These are phyloP conservation scores for Tieghemostelium lacteum DNA, from an alignment of 78 protist genomes.

Conservation along the genomic window DNA sequence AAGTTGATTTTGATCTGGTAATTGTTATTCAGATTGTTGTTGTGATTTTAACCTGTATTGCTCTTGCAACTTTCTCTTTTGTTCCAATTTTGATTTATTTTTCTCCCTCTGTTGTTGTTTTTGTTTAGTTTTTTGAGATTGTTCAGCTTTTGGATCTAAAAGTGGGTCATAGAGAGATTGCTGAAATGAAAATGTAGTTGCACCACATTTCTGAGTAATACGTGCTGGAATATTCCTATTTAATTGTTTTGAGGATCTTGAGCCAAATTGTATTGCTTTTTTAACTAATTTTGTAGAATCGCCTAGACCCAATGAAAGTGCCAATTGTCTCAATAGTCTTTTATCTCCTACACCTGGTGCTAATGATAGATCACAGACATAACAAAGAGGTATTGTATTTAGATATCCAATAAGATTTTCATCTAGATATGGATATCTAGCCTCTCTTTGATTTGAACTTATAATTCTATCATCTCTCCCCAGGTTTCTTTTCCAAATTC, in stretches of 20 bases:
- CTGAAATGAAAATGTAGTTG: slow-evolving; percentile 23
- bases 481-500: slow-evolving; percentile 89
- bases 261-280: slow-evolving; percentile 91
- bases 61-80: no score
- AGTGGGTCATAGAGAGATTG: slow-evolving; percentile 48
- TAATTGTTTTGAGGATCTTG: slow-evolving; percentile 61
- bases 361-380: slow-evolving; percentile 65
- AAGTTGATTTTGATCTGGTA: no score
- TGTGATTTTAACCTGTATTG: no score
- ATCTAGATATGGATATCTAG: slow-evolving; percentile 90
- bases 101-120: no score
- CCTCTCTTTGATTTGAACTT: slow-evolving; percentile 88
- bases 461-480: slow-evolving; percentile 95
- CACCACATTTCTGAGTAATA: slow-evolving; percentile 64
- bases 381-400: slow-evolving; percentile 18
- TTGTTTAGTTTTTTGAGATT: slow-evolving; percentile 1
- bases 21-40: no score
- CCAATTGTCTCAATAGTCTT: slow-evolving; percentile 41
- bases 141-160: slow-evolving; percentile 9
- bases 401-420: slow-evolving; percentile 69
- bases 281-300: slow-evolving; percentile 62
- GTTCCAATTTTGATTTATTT: no score
- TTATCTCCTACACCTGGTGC: slow-evolving; percentile 84
- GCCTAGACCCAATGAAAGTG: slow-evolving; percentile 45
- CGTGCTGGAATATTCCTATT: slow-evolving; percentile 52